Percentiles rank a stretch among this genome's conserved stretches.
phyloP scores from a whole-genome alignment of 1,284 basidiomycete species.

The Rhodofomes roseus region DNA sequence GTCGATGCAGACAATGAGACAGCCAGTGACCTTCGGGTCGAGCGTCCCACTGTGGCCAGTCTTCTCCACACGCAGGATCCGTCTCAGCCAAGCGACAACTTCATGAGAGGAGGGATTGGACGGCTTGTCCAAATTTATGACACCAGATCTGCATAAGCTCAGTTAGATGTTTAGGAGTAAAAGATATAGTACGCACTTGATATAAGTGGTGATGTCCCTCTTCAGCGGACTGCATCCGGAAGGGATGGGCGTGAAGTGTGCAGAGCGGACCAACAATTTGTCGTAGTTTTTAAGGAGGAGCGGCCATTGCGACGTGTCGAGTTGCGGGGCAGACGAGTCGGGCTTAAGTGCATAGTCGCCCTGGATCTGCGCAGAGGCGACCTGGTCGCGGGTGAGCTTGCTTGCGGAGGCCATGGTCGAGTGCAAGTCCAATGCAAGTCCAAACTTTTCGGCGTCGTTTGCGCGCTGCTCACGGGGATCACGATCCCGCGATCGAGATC shows the following conservation, averaged over 20 bases:
- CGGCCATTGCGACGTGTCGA: slow-evolving; percentile 98
- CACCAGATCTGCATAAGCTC: slow-evolving; percentile 69
- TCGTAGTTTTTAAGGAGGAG: slow-evolving; percentile 98
- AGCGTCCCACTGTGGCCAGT: slow-evolving; percentile 98
- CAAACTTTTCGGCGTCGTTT: slow-evolving; percentile 12
- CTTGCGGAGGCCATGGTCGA: slow-evolving; percentile 43
- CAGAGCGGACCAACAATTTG: slow-evolving; percentile 90
- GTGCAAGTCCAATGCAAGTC: background rate
- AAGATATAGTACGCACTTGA: slow-evolving; percentile 59
- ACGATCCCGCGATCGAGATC: slow-evolving; percentile 13
- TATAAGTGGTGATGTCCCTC: slow-evolving; percentile 86
- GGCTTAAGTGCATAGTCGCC: slow-evolving; percentile 87
- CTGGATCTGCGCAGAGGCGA: slow-evolving; percentile 66
- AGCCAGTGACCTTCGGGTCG: slow-evolving; percentile 99
- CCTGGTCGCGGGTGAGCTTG: slow-evolving; percentile 56
- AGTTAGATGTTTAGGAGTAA: background rate
- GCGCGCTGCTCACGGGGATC: slow-evolving; percentile 3
- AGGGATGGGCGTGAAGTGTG: slow-evolving; percentile 98
- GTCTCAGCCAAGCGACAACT: slow-evolving; percentile 97
- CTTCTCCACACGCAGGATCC: slow-evolving; percentile 96
- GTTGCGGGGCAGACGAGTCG: slow-evolving; percentile 66
- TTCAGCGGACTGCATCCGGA: slow-evolving; percentile 89
- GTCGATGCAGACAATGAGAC: slow-evolving; percentile 98
- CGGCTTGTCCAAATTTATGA: slow-evolving; percentile 99
- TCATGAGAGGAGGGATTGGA: slow-evolving; percentile 99